Conservation (phyloP, 2,329 filamentous ascomycete species). For the Paraphaeosphaeria sporulosa region DNA sequence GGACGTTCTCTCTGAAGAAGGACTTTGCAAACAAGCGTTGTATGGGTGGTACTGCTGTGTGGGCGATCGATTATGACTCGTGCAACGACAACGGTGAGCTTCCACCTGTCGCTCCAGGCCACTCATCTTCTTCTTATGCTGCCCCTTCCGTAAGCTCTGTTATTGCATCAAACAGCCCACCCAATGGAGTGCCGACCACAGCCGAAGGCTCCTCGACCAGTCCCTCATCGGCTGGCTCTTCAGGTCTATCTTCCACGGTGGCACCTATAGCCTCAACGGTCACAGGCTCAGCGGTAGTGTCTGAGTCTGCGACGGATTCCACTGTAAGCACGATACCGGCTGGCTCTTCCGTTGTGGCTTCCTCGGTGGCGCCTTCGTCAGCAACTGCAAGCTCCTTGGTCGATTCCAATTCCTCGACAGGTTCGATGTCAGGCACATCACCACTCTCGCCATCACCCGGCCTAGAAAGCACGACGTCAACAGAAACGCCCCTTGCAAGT, state of each 20-base stretch:
- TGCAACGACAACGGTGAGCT: constrained; percentile 18
- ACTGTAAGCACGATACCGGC: too few species aligned
- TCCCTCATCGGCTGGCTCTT: neutral
- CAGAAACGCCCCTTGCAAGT: neutral
- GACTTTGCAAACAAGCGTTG: constrained; percentile 31
- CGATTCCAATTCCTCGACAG: neutral
- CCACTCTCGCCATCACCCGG: neutral
- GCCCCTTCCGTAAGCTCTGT: neutral
- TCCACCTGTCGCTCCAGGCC: neutral
- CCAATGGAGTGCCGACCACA: neutral
- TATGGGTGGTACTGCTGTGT: constrained; percentile 43
- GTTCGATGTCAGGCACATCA: neutral
- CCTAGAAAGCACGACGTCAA: neutral
- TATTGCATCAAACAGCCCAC: neutral
- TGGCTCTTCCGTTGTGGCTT: too few species aligned
- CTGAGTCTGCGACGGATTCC: too few species aligned
- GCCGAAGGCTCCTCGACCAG: neutral
- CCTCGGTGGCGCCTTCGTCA: neutral
- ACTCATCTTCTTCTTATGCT: neutral
- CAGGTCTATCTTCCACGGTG: neutral
- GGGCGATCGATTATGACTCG: constrained; percentile 51
- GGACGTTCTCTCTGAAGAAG: constrained; percentile 29
- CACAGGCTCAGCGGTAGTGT: too few species aligned
- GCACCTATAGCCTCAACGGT: neutral
- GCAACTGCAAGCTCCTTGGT: neutral